phyloP scores from a whole-genome alignment of 2,329 filamentous ascomycete species.

The Clonostachys byssicola region DNA sequence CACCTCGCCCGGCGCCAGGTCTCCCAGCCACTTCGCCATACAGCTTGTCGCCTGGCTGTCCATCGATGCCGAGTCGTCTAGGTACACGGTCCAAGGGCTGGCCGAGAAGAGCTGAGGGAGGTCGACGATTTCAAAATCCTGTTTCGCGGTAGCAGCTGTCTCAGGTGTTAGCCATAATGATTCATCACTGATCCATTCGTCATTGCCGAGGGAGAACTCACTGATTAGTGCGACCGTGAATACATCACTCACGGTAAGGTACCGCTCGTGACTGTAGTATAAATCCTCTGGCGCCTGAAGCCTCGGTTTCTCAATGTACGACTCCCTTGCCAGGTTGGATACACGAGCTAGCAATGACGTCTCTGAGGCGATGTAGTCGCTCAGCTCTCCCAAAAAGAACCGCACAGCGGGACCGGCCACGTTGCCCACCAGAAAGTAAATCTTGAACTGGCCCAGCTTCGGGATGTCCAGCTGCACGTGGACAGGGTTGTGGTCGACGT shows the following conservation, averaged over 20 bases:
- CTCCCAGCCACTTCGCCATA: conserved; percentile 67
- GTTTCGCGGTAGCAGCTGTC: neutral
- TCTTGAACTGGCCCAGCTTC: conserved; percentile 71
- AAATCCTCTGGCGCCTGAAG: conserved; percentile 56
- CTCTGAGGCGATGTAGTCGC: conserved; percentile 43
- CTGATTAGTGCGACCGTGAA: conserved; percentile 69
- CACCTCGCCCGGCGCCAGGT: conserved; percentile 49
- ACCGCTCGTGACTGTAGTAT: conserved; percentile 64
- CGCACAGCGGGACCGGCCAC: conserved; percentile 39
- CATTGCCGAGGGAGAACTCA: conserved; percentile 25
- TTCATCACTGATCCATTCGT: neutral
- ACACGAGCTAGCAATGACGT: conserved; percentile 55
- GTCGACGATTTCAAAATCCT: conserved; percentile 61
- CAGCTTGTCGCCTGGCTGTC: conserved; percentile 41
- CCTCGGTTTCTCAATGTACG: conserved; percentile 57
- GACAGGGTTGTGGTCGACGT: conserved; percentile 74
- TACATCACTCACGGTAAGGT: conserved; percentile 62
- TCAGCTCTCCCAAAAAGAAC: conserved; percentile 57
- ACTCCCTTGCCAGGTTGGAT: conserved; percentile 53
- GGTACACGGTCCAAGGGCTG: conserved; percentile 68
- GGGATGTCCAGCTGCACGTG: conserved; percentile 76
- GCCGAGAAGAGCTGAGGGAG: conserved; percentile 58
- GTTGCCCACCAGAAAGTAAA: conserved; percentile 67
- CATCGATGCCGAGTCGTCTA: conserved; percentile 59
- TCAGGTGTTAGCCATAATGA: conserved; percentile 5